Percentiles rank a stretch among this genome's conserved stretches.
Evolutionary conservation across 345 rosid species (phyloP).

Genomic region (Theobroma cacao): DNA sequence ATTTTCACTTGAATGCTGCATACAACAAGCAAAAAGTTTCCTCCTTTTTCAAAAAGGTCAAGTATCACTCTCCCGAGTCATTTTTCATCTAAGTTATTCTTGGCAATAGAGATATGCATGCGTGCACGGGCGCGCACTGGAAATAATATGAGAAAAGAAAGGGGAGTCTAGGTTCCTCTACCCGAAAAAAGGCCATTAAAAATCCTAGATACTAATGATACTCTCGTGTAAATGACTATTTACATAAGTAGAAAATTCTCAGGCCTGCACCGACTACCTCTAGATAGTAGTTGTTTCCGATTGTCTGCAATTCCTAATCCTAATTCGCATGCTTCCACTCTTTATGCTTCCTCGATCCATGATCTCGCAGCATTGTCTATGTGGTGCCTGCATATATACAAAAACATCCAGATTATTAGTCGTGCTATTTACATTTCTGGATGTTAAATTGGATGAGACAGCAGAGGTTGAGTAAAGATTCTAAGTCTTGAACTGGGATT

Average conservation of each 20-base stretch:
- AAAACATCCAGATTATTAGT: background rate
- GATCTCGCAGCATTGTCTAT: conserved; percentile 64
- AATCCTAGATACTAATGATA: background rate
- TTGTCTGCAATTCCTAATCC: conserved; percentile 67
- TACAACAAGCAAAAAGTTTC: background rate
- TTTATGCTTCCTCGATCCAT: conserved; percentile 33
- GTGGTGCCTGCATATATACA: conserved; percentile 42
- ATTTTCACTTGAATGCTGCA: background rate
- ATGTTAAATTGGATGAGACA: no score
- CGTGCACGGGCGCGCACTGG: background rate
- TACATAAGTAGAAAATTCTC: background rate
- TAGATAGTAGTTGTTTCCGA: conserved; percentile 35
- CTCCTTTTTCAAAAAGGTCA: background rate
- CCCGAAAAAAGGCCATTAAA: background rate
- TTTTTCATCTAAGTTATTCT: background rate
- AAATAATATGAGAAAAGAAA: background rate
- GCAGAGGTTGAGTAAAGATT: no score
- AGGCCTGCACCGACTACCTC: background rate
- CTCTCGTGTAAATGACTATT: background rate
- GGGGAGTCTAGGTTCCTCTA: background rate
- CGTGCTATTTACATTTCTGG: background rate
- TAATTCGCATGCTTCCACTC: conserved; percentile 36
- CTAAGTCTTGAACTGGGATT: no score
- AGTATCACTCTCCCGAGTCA: background rate
- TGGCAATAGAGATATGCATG: background rate